These are phyloP conservation scores for Pseudogymnoascus sp. DNA, from an alignment of 2,329 filamentous ascomycete genomes.

Conservation along the genomic window DNA sequence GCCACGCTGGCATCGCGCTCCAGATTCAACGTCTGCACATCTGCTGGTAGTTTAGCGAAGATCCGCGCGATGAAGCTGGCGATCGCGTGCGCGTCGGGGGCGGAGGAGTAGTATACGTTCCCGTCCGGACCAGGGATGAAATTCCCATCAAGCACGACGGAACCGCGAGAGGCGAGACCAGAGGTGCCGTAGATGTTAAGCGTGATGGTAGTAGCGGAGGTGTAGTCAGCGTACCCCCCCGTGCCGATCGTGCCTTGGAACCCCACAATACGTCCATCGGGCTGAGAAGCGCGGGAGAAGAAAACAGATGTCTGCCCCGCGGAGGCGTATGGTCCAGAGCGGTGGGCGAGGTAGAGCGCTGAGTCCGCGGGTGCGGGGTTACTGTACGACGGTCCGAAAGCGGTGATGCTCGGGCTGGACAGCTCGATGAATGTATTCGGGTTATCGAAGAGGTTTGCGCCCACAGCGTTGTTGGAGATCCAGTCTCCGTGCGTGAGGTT, in stretches of 20 bases:
- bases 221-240: constrained; percentile 35
- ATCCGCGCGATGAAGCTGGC: constrained; percentile 42
- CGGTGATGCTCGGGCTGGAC: constrained; percentile 33
- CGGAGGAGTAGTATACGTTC: constrained; percentile 39
- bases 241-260: constrained; percentile 46
- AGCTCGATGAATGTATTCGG: constrained; percentile 47
- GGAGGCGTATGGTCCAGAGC: constrained; percentile 44
- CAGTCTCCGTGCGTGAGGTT: constrained; percentile 29
- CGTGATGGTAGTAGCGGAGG: constrained; percentile 39
- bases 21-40: constrained; percentile 39
- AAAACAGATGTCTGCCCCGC: constrained; percentile 45
- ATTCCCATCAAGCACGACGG: constrained; percentile 36
- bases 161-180: constrained; percentile 40
- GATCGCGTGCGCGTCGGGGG: constrained; percentile 39
- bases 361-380: constrained; percentile 34
- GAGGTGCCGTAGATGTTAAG: constrained; percentile 50
- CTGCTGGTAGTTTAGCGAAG: constrained; percentile 36
- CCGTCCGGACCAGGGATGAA: constrained; percentile 34
- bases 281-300: constrained; percentile 39
- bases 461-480: constrained; percentile 42
- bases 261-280: constrained; percentile 34
- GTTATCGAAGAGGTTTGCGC: constrained; percentile 45
- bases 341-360: constrained; percentile 37
- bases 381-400: constrained; percentile 40
- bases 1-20: constrained; percentile 36